Evolutionary conservation across 176 grass and related monocot genomes (phyloP), one percentile per base, ranked within the genome.

Genomic region (Juncus effusus): DNA sequence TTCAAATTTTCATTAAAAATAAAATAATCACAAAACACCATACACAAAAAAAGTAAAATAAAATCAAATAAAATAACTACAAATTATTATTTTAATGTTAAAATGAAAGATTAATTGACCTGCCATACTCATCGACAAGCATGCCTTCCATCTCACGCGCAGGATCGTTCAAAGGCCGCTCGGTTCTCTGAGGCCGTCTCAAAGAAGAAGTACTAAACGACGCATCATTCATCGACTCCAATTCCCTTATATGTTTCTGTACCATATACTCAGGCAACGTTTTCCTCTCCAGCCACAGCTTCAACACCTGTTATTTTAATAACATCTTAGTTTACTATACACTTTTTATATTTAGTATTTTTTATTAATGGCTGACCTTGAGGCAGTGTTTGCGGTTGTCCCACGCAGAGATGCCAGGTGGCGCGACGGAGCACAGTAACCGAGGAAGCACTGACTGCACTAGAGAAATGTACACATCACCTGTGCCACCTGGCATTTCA

Each of bases 111-210:
- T 7, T 60, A 77, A 10, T 68, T 11, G 63, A 97, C 93, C 93
- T 97, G 81, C 93, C 93, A 82, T 97, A 97, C 58, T 97, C 93
- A 70, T 97, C 85, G 66, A 96, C 92, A 80, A 92, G 85, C 78
- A 97, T 89, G 69, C 85, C 93, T 64, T 97, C 93, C 36, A 92
- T 77, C 62, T 97, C 93, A 45, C 88, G 77, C 39, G 92, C 74
- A 61, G 93, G 93, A 69, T 97, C 93, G 76, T 97, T 91, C 36
- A 97, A 67, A 86, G 93, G 88, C 75, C 93, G 88, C 70, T 97
- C 93, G 59, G 82, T 97, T 71, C 82, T 84, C 14, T 66, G 75
- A 58, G 83, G 73, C 15, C 81, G 85, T 41, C 55, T 72, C 7
- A 72, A 58, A 41, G 69, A 72, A 62, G 93, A 87, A 74, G 65